Base-by-base conservation (phyloP, 352 stramenopile genomes). In the Globisporangium orthogonon region DNA sequence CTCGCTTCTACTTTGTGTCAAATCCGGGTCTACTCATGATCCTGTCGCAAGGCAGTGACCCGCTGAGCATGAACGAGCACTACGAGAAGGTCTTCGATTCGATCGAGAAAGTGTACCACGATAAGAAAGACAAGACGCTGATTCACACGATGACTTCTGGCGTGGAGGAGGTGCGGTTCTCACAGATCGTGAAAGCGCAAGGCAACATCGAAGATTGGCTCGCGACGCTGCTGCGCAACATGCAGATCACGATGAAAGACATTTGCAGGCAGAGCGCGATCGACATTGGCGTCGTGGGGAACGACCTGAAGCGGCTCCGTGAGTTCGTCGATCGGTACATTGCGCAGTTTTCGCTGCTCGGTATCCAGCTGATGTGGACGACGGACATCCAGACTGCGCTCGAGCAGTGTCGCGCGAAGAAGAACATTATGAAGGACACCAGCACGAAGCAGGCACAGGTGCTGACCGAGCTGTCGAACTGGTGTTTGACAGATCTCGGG, bases 131-230 rank as follows among this genome's bases (percentile, higher is more conserved):
- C 78, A 98, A 98, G 70, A 98, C 94, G 9, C 74, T 98, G 47
- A 97, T 97, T 59, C 81, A 96, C 57, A 93, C 77, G 18, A 97
- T 98, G 71, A 97, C 95, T 50, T 93, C 92, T 4, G 93, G 89
- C 48, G 91, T 98, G 7, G 94, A 99, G 56, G 82, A 97, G 63
- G 94, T 99, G 44, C 83, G 87, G 0, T 98, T 99, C 61, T 95
- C 85, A 1, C 90, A 89, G 48, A 84, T 96, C 17, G 95, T 99
- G 2, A 98, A 98, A 53, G 96, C 96, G 0, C 83, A 98, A 31
- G 96, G 96, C 7, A 99, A 99, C 57, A 99, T 99, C 51, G 97
- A 99, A 69, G 96, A 99, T 71, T 99, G 97, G 97, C 81, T 99
- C 31, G 93, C 81, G 31, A 96, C 94, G n/a, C 69, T 99, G 31